Evolutionary conservation across 2,329 filamentous ascomycete species (phyloP).

Genomic region (Fusarium chuoi): DNA sequence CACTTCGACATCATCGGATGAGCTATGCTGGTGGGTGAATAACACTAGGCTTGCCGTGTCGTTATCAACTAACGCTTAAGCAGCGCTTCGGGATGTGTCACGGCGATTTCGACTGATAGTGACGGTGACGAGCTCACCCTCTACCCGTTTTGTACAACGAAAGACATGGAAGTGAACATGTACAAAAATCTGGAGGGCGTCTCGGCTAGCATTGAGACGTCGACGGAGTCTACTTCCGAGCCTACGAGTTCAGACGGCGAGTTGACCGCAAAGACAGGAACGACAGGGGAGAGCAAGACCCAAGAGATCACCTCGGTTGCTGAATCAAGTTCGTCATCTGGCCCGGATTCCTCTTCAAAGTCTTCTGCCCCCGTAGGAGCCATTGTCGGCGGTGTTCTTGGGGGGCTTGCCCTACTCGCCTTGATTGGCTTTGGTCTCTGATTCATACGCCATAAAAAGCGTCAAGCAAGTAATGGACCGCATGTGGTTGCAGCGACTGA

Average conservation of each 20-base stretch:
- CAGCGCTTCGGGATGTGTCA: not conserved
- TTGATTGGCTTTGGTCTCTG: not conserved
- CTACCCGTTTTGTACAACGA: not conserved
- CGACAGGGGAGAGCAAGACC: not conserved
- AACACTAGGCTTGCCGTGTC: accelerated
- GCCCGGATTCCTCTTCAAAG: not conserved
- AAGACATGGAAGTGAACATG: not conserved
- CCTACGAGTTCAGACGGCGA: not conserved
- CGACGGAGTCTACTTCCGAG: not conserved
- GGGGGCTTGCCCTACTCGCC: not conserved
- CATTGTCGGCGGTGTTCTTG: not conserved
- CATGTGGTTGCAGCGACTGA: not conserved
- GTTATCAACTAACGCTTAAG: not conserved
- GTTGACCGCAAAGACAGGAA: not conserved
- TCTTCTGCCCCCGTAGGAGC: not conserved
- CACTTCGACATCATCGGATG: not conserved
- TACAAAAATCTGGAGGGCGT: not conserved
- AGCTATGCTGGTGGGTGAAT: not conserved
- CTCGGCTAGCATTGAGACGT: not conserved
- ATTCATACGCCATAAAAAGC: constrained; percentile 3
- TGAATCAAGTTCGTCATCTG: not conserved
- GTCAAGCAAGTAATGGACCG: not conserved
- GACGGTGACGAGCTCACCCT: not conserved
- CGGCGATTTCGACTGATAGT: not conserved
- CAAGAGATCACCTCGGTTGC: not conserved